Evolutionary conservation across 83 land plant species (phyloP).

Genomic region (Picea mariana): DNA sequence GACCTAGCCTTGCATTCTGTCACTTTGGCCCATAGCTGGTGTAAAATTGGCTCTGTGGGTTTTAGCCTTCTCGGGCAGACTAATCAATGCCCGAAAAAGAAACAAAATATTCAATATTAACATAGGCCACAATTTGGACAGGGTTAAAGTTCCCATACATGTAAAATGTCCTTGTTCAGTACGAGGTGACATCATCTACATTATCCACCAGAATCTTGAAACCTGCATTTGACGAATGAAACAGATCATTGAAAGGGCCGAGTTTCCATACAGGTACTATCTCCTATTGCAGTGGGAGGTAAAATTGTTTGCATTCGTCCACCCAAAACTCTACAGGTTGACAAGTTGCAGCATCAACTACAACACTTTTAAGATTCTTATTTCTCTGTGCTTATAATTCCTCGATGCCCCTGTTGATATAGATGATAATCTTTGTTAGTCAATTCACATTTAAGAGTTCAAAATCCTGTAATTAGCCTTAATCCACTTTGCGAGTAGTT

Average conservation of each 20-base stretch:
- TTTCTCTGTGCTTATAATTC: neutral
- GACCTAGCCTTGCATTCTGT: neutral
- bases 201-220: neutral
- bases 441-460: neutral
- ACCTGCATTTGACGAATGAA: neutral
- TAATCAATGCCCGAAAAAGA: neutral
- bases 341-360: neutral
- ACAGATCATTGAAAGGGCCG: neutral
- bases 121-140: neutral
- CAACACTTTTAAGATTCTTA: neutral
- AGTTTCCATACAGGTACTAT: neutral
- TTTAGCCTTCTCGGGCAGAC: neutral
- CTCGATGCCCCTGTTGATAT: neutral
- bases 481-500: neutral
- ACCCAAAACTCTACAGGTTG: too few relatives aligned
- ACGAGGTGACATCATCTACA: neutral
- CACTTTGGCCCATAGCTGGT: neutral
- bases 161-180: neutral
- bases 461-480: neutral
- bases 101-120: neutral
- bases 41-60: neutral
- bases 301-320: too few relatives aligned
- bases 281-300: too few relatives aligned
- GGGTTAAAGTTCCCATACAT: neutral
- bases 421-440: neutral